These are phyloP conservation scores for Colletotrichum sp. DNA, from an alignment of 2,329 filamentous ascomycete species.

Conservation along the genomic window DNA sequence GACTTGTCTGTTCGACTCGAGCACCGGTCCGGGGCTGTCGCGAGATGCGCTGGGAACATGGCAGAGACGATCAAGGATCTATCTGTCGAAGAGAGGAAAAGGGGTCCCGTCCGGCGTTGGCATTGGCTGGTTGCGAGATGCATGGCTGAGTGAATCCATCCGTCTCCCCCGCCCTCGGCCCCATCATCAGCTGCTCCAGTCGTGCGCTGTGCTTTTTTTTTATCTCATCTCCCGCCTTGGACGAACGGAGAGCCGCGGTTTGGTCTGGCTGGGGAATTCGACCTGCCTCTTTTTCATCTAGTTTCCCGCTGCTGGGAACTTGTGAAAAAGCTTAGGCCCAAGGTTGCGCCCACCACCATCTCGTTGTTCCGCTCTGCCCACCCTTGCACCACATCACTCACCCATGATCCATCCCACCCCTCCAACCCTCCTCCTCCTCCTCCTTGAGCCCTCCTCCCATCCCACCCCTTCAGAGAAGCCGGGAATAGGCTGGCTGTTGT, in stretches of 20 bases:
- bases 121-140: neutral
- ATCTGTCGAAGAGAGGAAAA: neutral
- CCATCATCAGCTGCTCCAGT: neutral
- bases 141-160: neutral
- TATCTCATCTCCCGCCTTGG: neutral
- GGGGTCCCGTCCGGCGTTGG: neutral
- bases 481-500: neutral
- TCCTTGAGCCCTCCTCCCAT: neutral
- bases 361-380: neutral
- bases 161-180: neutral
- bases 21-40: neutral
- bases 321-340: constrained; percentile 5
- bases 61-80: neutral
- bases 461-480: neutral
- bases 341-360: neutral
- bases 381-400: neutral
- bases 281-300: constrained; percentile 20
- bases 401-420: neutral
- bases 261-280: neutral
- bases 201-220: neutral
- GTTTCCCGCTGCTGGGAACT: neutral
- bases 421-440: neutral
- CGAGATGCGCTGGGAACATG: neutral
- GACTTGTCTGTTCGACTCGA: neutral
- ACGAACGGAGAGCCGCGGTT: neutral